phyloP scores from a whole-genome alignment of 2,329 filamentous ascomycete species.

The Periglandula ipomoeae region DNA sequence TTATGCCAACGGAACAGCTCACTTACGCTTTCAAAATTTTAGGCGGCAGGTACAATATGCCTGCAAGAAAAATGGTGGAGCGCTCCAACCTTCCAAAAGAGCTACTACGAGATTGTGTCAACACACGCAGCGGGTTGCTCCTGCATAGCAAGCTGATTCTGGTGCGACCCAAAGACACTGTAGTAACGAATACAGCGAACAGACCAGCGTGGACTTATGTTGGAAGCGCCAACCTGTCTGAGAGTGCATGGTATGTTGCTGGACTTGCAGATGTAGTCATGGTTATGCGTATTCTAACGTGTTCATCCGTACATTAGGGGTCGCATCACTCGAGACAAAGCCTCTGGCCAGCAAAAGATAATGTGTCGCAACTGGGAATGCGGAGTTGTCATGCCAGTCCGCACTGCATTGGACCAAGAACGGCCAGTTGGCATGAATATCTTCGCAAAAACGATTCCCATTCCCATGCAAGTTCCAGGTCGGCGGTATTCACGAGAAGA shows the following conservation, averaged over 20 bases:
- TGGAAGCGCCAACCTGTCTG: constrained; percentile 85
- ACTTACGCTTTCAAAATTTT: constrained; percentile 13
- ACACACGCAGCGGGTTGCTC: constrained; percentile 59
- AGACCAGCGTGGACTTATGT: constrained; percentile 66
- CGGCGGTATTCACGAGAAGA: constrained; percentile 33
- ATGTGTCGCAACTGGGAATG: constrained; percentile 94
- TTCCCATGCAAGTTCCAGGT: constrained; percentile 56
- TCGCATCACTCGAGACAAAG: constrained; percentile 60
- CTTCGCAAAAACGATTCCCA: constrained; percentile 47
- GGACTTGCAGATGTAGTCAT: neutral
- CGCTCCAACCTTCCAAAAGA: constrained; percentile 53
- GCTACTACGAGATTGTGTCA: constrained; percentile 68
- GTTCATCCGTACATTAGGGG: constrained; percentile 50
- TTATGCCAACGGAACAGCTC: neutral
- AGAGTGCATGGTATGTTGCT: constrained; percentile 72
- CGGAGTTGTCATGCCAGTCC: constrained; percentile 66
- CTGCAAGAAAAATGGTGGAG: constrained; percentile 67
- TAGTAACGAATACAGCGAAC: neutral
- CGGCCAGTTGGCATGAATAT: constrained; percentile 19
- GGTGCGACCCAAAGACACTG: constrained; percentile 26
- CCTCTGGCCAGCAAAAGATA: constrained; percentile 60
- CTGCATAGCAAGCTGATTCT: constrained; percentile 79
- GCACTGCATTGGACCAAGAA: constrained; percentile 9
- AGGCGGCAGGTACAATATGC: constrained; percentile 76
- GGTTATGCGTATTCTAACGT: constrained; percentile 1